Base-by-base conservation (phyloP, 2,329 filamentous ascomycete species). In the Fusarium sp. region DNA sequence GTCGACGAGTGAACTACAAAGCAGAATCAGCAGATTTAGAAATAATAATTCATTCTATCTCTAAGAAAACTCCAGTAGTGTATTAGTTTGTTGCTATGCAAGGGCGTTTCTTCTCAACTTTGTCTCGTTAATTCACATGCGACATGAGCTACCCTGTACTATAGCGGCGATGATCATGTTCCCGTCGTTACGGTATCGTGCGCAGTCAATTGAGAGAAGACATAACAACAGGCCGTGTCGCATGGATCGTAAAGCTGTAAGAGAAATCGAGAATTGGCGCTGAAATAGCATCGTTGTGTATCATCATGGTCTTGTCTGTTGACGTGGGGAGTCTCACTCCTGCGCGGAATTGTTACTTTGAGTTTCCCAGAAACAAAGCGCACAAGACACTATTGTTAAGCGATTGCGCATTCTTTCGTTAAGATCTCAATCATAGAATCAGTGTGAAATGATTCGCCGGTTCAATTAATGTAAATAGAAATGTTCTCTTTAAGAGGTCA, bases 31-130 rank as follows among this genome's bases (percentile, higher is more conserved):
- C 16, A 37, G 9, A 3, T 9, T n/a, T 18, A 5, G 5, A 37
- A 0, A 11, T 0, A n/a, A 0, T 2, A n/a, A 4, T 0, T n/a
- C 5, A 37, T 11, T n/a, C 9, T 11, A 37, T 11, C 16, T 37
- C 16, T 2, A n/a, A 34, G 32, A 37, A 10, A 37, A 18, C 16
- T 18, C 9, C 16, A 34, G 14, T 37, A 37, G 16, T 9, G 9
- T 34, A 9, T n/a, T n/a, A n/a, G 4, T 18, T 18, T 37, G 2
- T 34, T 18, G 32, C 32, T 10, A 5, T 34, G 9, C 32, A 34
- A 5, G 1, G 2, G 30, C 32, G 8, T 34, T 18, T 34, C 16
- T n/a, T n/a, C 32, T 11, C 9, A 2, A 34, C 1, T 4, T 3
- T 37, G 4, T 18, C 32, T 34, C 0, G 32, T 34, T 1, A 2